Evolutionary conservation across 2,329 filamentous ascomycete genomes (phyloP).

Genomic region (Colletotrichum tropicicola): DNA sequence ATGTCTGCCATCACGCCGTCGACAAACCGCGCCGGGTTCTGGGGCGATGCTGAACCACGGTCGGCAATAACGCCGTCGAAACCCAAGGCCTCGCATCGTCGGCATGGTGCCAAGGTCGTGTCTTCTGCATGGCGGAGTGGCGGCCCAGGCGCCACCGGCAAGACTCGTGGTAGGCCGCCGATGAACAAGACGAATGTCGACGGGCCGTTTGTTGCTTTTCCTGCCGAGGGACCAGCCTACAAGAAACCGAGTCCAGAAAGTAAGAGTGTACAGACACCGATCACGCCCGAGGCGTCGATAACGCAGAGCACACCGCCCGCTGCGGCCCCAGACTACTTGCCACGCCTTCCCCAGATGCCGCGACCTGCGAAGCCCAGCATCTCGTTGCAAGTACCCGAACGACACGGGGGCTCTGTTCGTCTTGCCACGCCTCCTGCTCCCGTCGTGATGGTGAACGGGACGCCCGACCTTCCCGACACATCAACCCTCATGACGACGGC

Average conservation of each 20-base stretch:
- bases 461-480: slow-evolving; percentile 31
- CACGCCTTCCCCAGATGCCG: slow-evolving; percentile 5
- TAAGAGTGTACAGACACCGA: slow-evolving; percentile 38
- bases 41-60: slow-evolving; percentile 72
- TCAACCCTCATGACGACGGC: background rate
- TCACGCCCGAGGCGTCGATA: slow-evolving; percentile 8
- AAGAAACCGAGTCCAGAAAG: slow-evolving; percentile 50
- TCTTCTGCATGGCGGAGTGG: slow-evolving; percentile 88
- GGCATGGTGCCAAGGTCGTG: slow-evolving; percentile 84
- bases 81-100: slow-evolving; percentile 59
- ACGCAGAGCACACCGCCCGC: slow-evolving; percentile 11
- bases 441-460: slow-evolving; percentile 61
- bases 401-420: slow-evolving; percentile 67
- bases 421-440: slow-evolving; percentile 68
- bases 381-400: slow-evolving; percentile 55
- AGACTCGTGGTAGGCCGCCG: slow-evolving; percentile 82
- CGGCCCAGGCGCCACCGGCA: slow-evolving; percentile 67
- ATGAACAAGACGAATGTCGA: slow-evolving; percentile 69
- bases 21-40: slow-evolving; percentile 57
- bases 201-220: slow-evolving; percentile 75
- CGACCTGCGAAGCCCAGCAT: slow-evolving; percentile 47
- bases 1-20: slow-evolving; percentile 76
- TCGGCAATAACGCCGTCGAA: slow-evolving; percentile 78
- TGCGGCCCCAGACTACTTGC: background rate
- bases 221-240: slow-evolving; percentile 62